Conservation (phyloP, 1,284 basidiomycete genomes). For the Ceratobasidium sp. region DNA sequence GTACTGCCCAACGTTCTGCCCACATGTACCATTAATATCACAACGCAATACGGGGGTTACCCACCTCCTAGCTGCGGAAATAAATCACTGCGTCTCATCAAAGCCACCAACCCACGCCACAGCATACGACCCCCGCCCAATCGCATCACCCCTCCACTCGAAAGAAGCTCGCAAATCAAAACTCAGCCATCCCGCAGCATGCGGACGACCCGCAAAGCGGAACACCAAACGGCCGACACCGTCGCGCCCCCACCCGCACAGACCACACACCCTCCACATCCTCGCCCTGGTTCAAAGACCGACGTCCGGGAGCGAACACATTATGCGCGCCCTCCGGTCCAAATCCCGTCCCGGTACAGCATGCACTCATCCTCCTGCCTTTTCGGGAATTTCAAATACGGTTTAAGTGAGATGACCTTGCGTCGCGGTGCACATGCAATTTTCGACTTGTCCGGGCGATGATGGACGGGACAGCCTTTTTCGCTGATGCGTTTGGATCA, state of each 20-base stretch:
- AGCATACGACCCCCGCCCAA: neutral
- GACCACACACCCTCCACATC: neutral
- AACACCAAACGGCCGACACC: neutral
- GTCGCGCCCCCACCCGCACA: slow-evolving; percentile 5
- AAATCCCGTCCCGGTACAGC: slow-evolving; percentile 36
- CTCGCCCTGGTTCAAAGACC: slow-evolving; percentile 23
- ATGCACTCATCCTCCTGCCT: slow-evolving; percentile 30
- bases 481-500: neutral
- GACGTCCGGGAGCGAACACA: slow-evolving; percentile 42
- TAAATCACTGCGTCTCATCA: neutral
- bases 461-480: slow-evolving; percentile 22
- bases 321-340: slow-evolving; percentile 21
- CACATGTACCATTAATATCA: neutral
- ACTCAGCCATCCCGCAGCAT: slow-evolving; percentile 10
- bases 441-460: neutral
- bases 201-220: neutral
- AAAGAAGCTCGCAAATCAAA: neutral
- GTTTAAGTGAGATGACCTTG: slow-evolving; percentile 1
- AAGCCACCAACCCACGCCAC: neutral
- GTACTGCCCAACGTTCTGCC: too few relatives aligned
- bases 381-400: slow-evolving; percentile 31
- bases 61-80: slow-evolving; percentile 1
- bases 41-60: neutral
- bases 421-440: slow-evolving; percentile 21
- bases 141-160: neutral